Conservation (phyloP, 2,329 filamentous ascomycete genomes). For the Thyridium curvatum region DNA sequence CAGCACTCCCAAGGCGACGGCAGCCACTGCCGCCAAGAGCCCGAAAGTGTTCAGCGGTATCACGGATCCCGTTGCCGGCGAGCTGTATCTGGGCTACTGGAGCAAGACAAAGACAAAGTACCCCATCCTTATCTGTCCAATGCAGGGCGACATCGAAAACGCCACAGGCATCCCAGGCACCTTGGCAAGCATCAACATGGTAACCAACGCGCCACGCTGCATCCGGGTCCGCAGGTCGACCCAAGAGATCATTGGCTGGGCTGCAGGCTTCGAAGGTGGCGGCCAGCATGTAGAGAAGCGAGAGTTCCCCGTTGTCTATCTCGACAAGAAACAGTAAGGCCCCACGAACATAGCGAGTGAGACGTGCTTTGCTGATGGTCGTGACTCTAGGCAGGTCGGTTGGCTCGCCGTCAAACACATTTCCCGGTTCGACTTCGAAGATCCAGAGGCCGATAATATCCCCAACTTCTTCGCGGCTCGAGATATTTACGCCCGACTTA, state of each 20-base stretch:
- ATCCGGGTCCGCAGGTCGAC: constrained; percentile 20
- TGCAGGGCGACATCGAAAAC: constrained; percentile 17
- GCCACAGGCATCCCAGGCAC: constrained; percentile 17
- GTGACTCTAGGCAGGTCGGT: constrained; percentile 10
- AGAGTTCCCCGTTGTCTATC: constrained; percentile 32
- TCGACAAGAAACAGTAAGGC: constrained; percentile 20
- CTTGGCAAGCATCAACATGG: constrained; percentile 21
- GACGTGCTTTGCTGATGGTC: background rate
- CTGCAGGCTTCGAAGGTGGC: constrained; percentile 25
- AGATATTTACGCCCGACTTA: background rate
- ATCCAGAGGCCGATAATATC: constrained; percentile 6
- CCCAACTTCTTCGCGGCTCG: constrained; percentile 10
- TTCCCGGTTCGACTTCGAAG: constrained; percentile 12
- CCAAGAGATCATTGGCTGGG: constrained; percentile 26
- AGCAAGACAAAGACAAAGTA: constrained; percentile 17
- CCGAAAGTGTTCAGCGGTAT: constrained; percentile 8
- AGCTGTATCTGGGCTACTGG: constrained; percentile 26
- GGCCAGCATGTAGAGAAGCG: constrained; percentile 22
- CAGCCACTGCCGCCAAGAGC: constrained; percentile 1
- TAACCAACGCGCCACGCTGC: constrained; percentile 23
- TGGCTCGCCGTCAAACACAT: constrained; percentile 15
- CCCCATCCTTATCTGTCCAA: constrained; percentile 29
- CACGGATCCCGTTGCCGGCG: constrained; percentile 18
- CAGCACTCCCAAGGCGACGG: too few relatives aligned
- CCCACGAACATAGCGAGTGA: too few relatives aligned